Evolutionary conservation across 371 early-diverging fungal species (phyloP).

Genomic region (Mortierella sp.): DNA sequence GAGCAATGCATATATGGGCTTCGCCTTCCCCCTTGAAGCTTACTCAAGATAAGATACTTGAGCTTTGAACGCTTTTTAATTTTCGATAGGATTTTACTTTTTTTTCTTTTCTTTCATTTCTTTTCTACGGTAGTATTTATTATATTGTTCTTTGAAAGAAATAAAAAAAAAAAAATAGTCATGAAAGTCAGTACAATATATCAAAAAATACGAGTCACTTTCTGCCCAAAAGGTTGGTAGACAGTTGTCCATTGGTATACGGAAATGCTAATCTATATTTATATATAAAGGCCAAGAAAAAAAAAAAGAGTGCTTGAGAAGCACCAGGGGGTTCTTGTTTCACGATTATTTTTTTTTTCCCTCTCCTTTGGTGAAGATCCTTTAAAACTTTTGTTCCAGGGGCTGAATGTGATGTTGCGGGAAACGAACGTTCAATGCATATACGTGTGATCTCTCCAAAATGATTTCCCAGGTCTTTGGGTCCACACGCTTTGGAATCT

Average conservation of each 20-base stretch:
- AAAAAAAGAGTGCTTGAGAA: not conserved
- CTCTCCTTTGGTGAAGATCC: too few species aligned
- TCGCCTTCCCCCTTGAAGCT: slow-evolving; percentile 16
- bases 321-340: not conserved
- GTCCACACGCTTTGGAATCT: slow-evolving; percentile 70
- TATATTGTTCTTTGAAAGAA: not conserved
- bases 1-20: not conserved
- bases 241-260: not conserved
- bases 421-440: slow-evolving; percentile 72
- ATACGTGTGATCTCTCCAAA: slow-evolving; percentile 62
- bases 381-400: slow-evolving; percentile 72
- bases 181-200: not conserved
- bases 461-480: slow-evolving; percentile 73
- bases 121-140: not conserved
- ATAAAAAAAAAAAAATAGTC: too few species aligned
- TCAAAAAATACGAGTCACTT: not conserved
- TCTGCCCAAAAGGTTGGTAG: not conserved
- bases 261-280: not conserved
- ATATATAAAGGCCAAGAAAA: not conserved
- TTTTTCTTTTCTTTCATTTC: not conserved
- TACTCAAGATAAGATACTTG: slow-evolving; percentile 14
- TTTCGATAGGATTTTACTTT: not conserved
- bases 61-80: slow-evolving; percentile 13
- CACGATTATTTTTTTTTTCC: too few species aligned
- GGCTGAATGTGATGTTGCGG: slow-evolving; percentile 79